These are phyloP conservation scores for Mediolabrus comicus DNA, from an alignment of 108 stramenopile species.

Conservation along the genomic window DNA sequence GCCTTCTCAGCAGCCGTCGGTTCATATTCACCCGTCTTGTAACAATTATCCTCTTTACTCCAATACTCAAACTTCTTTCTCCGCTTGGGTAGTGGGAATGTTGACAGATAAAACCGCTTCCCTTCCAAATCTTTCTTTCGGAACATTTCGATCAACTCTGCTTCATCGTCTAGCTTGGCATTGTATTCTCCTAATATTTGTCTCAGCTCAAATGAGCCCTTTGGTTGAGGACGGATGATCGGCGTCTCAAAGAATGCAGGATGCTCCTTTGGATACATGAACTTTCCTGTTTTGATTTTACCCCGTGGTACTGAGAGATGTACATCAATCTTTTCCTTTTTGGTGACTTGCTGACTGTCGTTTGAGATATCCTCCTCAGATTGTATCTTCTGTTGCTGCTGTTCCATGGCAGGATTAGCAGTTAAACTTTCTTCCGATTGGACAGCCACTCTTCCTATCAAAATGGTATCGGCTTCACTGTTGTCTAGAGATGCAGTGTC, in stretches of 20 bases:
- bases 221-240: constrained; percentile 56
- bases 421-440: constrained; percentile 44
- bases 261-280: constrained; percentile 77
- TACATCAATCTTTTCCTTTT: constrained; percentile 45
- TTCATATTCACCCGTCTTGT: constrained; percentile 52
- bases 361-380: constrained; percentile 5
- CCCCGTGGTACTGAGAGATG: constrained; percentile 78
- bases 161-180: constrained; percentile 44
- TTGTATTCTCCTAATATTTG: constrained; percentile 73
- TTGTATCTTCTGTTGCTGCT: constrained; percentile 23
- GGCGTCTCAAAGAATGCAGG: constrained; percentile 82
- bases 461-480: constrained; percentile 58
- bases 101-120: constrained; percentile 69
- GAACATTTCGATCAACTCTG: constrained; percentile 57
- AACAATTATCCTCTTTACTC: constrained; percentile 65
- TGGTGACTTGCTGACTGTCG: background rate
- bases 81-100: constrained; percentile 54
- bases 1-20: constrained; percentile 39
- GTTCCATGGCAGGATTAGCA: constrained; percentile 53
- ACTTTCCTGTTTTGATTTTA: constrained; percentile 69
- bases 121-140: constrained; percentile 58
- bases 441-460: constrained; percentile 69
- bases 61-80: constrained; percentile 60
- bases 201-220: constrained; percentile 62
- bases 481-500: constrained; percentile 3